These are phyloP conservation scores for Akanthomyces muscarius DNA, from an alignment of 2,329 filamentous ascomycete genomes.

Conservation along the genomic window DNA sequence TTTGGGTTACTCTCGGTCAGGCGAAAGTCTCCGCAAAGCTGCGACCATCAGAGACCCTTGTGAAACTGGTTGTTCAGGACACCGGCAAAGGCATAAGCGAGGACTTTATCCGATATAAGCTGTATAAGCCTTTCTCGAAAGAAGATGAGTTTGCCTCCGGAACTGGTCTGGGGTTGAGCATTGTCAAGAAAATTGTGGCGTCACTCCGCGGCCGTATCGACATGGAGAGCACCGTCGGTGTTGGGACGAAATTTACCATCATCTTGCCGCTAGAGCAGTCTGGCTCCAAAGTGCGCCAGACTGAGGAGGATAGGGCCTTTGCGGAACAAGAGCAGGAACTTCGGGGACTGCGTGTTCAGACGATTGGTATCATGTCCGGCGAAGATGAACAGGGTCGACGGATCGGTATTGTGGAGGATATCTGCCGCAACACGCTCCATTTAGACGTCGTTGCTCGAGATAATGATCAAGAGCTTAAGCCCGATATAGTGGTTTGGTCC, in stretches of 20 bases:
- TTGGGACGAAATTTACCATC: constrained; percentile 36
- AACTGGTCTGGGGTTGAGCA: constrained; percentile 60
- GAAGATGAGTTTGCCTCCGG: constrained; percentile 58
- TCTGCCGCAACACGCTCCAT: constrained; percentile 33
- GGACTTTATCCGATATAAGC: constrained; percentile 55
- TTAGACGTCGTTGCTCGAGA: constrained; percentile 26
- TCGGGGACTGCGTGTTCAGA: constrained; percentile 28
- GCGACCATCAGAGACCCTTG: constrained; percentile 30
- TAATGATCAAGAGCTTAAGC: constrained; percentile 17
- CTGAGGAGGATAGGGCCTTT: constrained; percentile 24
- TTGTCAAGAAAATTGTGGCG: constrained; percentile 57
- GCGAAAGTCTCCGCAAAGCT: neutral
- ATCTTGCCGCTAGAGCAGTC: constrained; percentile 27
- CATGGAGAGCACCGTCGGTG: constrained; percentile 43
- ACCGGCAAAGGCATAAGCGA: constrained; percentile 63
- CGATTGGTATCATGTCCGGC: constrained; percentile 21
- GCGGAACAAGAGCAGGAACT: constrained; percentile 27
- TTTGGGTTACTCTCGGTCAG: constrained; percentile 12
- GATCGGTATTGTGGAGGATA: constrained; percentile 18
- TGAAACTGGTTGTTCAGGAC: constrained; percentile 51
- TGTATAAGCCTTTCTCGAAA: constrained; percentile 63
- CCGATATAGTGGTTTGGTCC: constrained; percentile 27
- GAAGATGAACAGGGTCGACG: constrained; percentile 12
- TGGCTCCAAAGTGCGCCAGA: neutral
- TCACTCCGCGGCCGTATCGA: constrained; percentile 56